Conservation (phyloP, 106 monocot genomes). For the Acanthochlamys bracteata region DNA sequence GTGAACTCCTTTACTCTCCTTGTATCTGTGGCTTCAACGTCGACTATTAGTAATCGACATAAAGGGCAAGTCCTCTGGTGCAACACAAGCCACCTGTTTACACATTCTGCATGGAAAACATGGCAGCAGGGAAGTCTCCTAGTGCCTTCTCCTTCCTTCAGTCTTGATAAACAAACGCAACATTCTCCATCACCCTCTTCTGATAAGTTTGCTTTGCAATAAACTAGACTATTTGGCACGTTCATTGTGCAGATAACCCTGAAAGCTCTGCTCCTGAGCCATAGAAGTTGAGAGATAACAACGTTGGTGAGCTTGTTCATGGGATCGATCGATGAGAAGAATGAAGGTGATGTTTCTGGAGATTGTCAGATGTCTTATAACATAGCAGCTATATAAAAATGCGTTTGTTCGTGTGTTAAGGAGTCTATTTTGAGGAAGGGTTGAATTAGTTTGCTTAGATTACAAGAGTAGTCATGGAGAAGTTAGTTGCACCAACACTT, state of each 20-base stretch:
- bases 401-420: not conserved
- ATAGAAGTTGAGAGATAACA: constrained; percentile 13
- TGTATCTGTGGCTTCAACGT: not conserved
- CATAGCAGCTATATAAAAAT: not conserved
- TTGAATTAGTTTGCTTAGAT: constrained; percentile 10
- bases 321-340: not conserved
- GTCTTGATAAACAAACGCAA: constrained; percentile 35
- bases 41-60: constrained; percentile 36
- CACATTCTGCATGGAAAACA: constrained; percentile 47
- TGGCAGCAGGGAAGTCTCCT: constrained; percentile 42
- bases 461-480: constrained; percentile 4
- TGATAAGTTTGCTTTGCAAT: not conserved
- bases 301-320: constrained; percentile 12
- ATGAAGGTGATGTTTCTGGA: not conserved
- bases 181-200: constrained; percentile 25
- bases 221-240: not conserved
- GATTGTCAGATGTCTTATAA: not conserved
- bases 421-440: not conserved
- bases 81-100: constrained; percentile 37
- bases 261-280: constrained; percentile 8
- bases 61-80: constrained; percentile 55
- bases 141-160: constrained; percentile 22
- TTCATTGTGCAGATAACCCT: not conserved
- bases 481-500: constrained; percentile 6
- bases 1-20: constrained; percentile 14